Percentiles rank a stretch among this genome's conserved stretches.
These are phyloP conservation scores for Globisporangium okanoganense DNA, from an alignment of 352 stramenopile genomes.

Conservation along the genomic window DNA sequence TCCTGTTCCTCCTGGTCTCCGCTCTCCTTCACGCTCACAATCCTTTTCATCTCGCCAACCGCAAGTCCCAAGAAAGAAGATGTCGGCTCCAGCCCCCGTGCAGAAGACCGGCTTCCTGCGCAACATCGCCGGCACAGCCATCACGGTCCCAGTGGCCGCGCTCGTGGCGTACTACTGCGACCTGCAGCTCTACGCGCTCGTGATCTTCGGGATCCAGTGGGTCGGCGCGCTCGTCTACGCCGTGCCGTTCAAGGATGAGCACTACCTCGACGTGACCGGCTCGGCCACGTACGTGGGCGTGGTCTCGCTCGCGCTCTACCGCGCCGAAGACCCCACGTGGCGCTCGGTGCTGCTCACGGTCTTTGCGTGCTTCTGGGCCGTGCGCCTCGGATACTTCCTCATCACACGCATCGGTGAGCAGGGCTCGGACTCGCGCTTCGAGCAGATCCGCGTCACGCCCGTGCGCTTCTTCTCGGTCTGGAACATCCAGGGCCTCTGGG, in stretches of 20 bases:
- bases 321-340: slow-evolving; percentile 32
- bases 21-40: neutral
- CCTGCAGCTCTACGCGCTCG: slow-evolving; percentile 39
- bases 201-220: slow-evolving; percentile 61
- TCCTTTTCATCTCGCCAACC: slow-evolving; percentile 2
- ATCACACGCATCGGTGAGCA: slow-evolving; percentile 58
- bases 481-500: slow-evolving; percentile 78
- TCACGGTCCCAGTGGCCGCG: slow-evolving; percentile 34
- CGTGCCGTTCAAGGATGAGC: slow-evolving; percentile 62
- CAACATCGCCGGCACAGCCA: slow-evolving; percentile 32
- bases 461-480: slow-evolving; percentile 69
- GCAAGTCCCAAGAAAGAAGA: neutral
- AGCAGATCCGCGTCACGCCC: slow-evolving; percentile 57
- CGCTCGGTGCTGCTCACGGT: slow-evolving; percentile 50
- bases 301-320: slow-evolving; percentile 31
- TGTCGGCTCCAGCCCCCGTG: neutral
- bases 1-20: neutral
- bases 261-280: slow-evolving; percentile 74
- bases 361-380: slow-evolving; percentile 63
- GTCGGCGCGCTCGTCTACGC: slow-evolving; percentile 49
- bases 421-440: slow-evolving; percentile 64
- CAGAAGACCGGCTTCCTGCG: slow-evolving; percentile 35
- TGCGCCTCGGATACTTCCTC: slow-evolving; percentile 70
- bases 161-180: slow-evolving; percentile 33
- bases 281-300: slow-evolving; percentile 58